phyloP scores from a whole-genome alignment of 129 eudicot species.

The Helichrysum umbraculigerum region DNA sequence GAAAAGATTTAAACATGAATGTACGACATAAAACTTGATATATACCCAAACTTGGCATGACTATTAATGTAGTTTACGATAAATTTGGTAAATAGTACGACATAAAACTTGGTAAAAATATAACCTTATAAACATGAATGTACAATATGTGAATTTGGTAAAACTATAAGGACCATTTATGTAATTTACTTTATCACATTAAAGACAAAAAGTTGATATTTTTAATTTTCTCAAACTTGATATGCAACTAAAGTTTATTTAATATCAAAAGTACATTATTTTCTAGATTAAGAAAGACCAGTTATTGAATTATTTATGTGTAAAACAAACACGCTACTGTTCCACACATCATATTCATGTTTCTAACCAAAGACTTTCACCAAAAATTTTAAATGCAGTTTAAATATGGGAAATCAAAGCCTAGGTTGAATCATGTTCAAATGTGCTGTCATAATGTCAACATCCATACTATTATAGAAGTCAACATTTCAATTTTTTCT shows the following conservation, averaged over 20 bases:
- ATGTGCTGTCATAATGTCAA: neutral
- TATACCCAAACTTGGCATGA: no score
- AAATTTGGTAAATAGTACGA: no score
- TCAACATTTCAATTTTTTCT: neutral
- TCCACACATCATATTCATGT: neutral
- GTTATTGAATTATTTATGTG: neutral
- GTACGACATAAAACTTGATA: no score
- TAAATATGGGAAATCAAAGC: neutral
- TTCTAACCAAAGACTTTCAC: neutral
- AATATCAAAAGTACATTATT: neutral
- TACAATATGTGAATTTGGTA: no score
- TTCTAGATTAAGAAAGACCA: neutral
- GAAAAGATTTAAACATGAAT: no score
- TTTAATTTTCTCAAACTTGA: neutral
- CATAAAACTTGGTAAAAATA: no score
- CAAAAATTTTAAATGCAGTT: neutral
- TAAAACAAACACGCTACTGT: neutral
- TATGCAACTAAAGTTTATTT: neutral
- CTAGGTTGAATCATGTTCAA: neutral
- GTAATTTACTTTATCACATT: neutral
- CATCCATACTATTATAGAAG: neutral
- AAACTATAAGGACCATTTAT: no score
- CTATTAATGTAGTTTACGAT: no score
- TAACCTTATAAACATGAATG: no score
- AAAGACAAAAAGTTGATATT: neutral